Evolutionary conservation across 2,329 filamentous ascomycete species (phyloP).

Genomic region (Botrytis elliptica): DNA sequence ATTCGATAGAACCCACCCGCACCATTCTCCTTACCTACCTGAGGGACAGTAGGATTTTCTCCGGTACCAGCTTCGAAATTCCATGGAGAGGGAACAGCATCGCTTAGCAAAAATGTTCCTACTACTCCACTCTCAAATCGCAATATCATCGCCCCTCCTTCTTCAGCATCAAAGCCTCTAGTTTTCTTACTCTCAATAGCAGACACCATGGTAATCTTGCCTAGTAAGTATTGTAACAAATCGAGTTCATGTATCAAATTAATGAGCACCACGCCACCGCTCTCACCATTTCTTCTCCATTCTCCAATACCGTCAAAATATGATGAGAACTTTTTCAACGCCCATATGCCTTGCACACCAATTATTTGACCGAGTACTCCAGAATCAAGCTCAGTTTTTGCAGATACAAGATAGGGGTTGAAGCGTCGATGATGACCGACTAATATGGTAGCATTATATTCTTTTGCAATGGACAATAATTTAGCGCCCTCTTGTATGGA

Average conservation of each 20-base stretch:
- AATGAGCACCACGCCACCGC: slow-evolving; percentile 53
- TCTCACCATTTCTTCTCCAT: slow-evolving; percentile 46
- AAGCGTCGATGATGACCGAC: slow-evolving; percentile 1
- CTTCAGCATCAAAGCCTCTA: neutral
- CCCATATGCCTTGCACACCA: slow-evolving; percentile 56
- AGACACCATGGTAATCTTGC: neutral
- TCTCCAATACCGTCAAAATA: slow-evolving; percentile 51
- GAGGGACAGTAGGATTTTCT: neutral
- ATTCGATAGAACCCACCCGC: neutral
- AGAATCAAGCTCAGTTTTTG: slow-evolving; percentile 21
- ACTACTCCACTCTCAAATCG: neutral
- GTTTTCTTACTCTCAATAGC: neutral
- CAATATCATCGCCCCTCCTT: neutral
- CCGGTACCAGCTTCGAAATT: neutral
- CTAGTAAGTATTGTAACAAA: neutral
- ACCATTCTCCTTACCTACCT: neutral
- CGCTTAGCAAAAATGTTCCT: neutral
- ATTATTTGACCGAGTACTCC: slow-evolving; percentile 48
- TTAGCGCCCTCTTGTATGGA: slow-evolving; percentile 45
- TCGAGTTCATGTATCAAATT: slow-evolving; percentile 44
- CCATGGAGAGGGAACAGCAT: neutral
- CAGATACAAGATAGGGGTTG: neutral
- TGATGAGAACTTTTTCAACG: slow-evolving; percentile 48
- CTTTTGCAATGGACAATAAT: neutral
- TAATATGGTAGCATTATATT: neutral